Base-by-base conservation (phyloP, 805 yeast species). In the Jamesozyma lodderae region DNA sequence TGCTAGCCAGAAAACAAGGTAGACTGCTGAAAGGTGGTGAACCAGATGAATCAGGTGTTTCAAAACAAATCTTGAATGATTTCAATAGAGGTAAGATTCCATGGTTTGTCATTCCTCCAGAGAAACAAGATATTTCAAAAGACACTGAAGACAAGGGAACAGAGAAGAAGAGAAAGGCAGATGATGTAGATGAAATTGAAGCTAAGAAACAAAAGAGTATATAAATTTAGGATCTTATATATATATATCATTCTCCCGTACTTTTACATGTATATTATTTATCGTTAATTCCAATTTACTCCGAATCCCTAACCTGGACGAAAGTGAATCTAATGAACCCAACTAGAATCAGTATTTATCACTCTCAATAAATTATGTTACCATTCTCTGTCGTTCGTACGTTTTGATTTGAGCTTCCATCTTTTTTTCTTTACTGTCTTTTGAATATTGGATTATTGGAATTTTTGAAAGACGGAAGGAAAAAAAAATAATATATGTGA, bases 41-140 rank as follows among this genome's bases (percentile, higher is more conserved):
- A 64, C 95, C 97, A 1, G 97, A 90, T 61, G 96, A 90, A 63
- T 70, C 80, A 47, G 94, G 95, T 52, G 86, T 90, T 40, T 79
- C 97, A 28, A 90, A 87, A 62, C 80, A 81, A 55, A 81, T 90
- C 22, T 73, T 90, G 60, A 86, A 86, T 51, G 98, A 90, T 61
- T 90, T 90, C 70, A 90, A 87, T 64, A 75, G 98, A 63, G 98
- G 98, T 44, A 85, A 86, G 55, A 90, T 90, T 39, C 98, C 98
- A 18, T 90, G 98, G 98, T 90, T 90, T 59, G 85, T 85, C 23
- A 78, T 92, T 20, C 98, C 98, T 21, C 96, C 97, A 30, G 74
- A 79, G 48, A 68, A 68, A 21, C 83, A 78, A 31, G 37, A 26
- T 6, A 21, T 25, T 11, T 11, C 23, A 41, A 80, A 71, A 47